Evolutionary conservation across 2,329 filamentous ascomycete genomes (phyloP).

Genomic region (Kalaharituber pfeilii): DNA sequence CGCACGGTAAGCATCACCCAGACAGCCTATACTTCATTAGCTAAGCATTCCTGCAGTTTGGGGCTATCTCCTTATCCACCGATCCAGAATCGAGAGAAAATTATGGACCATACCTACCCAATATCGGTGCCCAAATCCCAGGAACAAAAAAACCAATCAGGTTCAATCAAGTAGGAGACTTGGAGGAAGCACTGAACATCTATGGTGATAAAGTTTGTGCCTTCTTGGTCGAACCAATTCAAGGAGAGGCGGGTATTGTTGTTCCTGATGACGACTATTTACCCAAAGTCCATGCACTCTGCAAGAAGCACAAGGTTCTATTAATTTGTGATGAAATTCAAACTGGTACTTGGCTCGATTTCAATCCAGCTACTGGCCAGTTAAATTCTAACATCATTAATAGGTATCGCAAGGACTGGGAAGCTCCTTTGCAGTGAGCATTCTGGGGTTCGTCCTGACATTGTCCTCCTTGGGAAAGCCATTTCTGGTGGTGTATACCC

Average conservation of each 20-base stretch:
- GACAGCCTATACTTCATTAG: no score
- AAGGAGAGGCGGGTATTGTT: constrained; percentile 92
- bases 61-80: constrained; percentile 83
- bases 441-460: constrained; percentile 85
- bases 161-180: constrained; percentile 69
- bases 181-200: constrained; percentile 60
- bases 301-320: constrained; percentile 87
- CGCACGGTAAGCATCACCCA: constrained; percentile 39
- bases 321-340: constrained; percentile 98
- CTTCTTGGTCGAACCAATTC: constrained; percentile 90
- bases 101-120: constrained; percentile 89
- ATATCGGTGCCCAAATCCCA: constrained; percentile 61
- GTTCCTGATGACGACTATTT: constrained; percentile 87
- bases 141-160: constrained; percentile 59
- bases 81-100: constrained; percentile 92
- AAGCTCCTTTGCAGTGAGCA: constrained; percentile 88
- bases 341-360: no score
- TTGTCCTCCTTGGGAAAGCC: constrained; percentile 89
- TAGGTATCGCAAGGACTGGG: constrained; percentile 84
- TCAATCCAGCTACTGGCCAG: no score
- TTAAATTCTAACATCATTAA: no score
- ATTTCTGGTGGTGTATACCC: constrained; percentile 98
- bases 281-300: constrained; percentile 58
- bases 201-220: constrained; percentile 77
- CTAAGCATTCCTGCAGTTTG: constrained; percentile 41